Conservation (phyloP, 257 asterid species). For the Jasminum sambac region DNA sequence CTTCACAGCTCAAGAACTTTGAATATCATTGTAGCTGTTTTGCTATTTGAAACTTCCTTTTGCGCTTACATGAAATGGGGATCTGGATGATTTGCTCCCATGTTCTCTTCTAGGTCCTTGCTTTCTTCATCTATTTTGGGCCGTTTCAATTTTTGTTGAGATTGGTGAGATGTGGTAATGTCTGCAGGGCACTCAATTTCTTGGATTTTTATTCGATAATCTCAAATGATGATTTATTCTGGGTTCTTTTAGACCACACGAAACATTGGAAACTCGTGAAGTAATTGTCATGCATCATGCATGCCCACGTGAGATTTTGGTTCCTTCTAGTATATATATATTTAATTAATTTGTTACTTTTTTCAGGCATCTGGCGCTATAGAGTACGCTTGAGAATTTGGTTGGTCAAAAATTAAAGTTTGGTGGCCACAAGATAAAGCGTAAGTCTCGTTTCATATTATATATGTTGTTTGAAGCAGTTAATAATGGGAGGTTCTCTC, state of each 20-base stretch:
- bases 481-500: neutral
- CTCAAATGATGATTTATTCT: slow-evolving; percentile 8
- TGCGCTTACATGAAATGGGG: neutral
- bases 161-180: neutral
- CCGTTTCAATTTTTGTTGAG: neutral
- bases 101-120: neutral
- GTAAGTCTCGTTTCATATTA: slow-evolving; percentile 49
- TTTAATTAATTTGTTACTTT: slow-evolving; percentile 15
- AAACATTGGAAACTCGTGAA: neutral
- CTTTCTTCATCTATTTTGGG: neutral
- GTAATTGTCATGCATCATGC: slow-evolving; percentile 10
- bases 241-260: neutral
- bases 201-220: neutral
- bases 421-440: slow-evolving; percentile 85
- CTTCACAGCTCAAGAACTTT: neutral
- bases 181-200: neutral
- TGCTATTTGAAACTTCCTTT: neutral
- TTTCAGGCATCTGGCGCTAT: slow-evolving; percentile 52
- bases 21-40: neutral
- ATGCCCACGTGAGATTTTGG: neutral
- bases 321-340: neutral
- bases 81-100: neutral
- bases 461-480: slow-evolving; percentile 5
- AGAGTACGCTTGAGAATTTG: slow-evolving; percentile 49
- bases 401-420: slow-evolving; percentile 79